A percentile compares a stretch with the other conserved stretches of the same genome.
Conservation (phyloP, 148 eudicot genomes). For the Vaccinium corymbosum region DNA sequence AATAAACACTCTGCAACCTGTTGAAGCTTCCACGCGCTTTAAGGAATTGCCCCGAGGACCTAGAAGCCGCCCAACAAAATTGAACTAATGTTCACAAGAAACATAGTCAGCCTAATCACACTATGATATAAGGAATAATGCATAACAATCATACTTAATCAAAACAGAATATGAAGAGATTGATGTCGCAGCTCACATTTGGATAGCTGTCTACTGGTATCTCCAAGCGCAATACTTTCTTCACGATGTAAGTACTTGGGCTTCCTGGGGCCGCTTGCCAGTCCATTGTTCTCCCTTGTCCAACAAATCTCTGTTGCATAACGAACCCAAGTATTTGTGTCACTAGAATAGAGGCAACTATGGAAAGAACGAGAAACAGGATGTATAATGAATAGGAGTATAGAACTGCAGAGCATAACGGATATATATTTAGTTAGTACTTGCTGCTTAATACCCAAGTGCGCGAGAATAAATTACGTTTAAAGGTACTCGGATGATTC, state of each 20-base stretch:
- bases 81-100: conserved; percentile 32
- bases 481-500: neutral
- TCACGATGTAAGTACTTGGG: conserved; percentile 33
- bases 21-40: conserved; percentile 53
- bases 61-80: conserved; percentile 52
- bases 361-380: neutral
- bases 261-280: conserved; percentile 46
- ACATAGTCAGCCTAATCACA: conserved; percentile 15
- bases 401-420: neutral
- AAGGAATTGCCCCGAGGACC: conserved; percentile 55
- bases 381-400: neutral
- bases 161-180: conserved; percentile 6
- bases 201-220: conserved; percentile 51
- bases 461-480: neutral
- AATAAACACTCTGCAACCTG: conserved; percentile 51
- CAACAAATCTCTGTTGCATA: conserved; percentile 33
- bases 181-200: conserved; percentile 29
- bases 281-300: conserved; percentile 36
- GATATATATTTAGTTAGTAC: neutral
- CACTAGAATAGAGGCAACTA: neutral
- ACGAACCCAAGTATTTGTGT: neutral
- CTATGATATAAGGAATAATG: neutral
- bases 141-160: neutral
- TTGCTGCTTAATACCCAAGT: neutral
- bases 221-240: conserved; percentile 45